Percentiles rank a stretch among this genome's conserved stretches.
Evolutionary conservation across 2,329 filamentous ascomycete genomes (phyloP).

Genomic region (Aspergillus nomiae): DNA sequence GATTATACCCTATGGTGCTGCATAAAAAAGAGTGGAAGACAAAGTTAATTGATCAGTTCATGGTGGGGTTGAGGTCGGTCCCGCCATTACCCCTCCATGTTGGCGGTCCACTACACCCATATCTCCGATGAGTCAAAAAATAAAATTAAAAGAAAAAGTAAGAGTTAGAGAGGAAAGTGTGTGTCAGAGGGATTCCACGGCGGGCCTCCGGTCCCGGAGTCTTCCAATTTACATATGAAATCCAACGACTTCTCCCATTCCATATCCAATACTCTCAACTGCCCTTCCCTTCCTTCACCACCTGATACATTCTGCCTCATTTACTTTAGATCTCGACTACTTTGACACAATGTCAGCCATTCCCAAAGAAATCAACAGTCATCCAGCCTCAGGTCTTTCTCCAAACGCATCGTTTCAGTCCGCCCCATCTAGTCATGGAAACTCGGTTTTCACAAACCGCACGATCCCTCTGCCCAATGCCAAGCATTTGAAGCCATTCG

Average conservation of each 20-base stretch:
- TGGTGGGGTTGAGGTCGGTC: background rate
- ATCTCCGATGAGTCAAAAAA: background rate
- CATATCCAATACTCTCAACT: background rate
- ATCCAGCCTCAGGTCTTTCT: conserved; percentile 51
- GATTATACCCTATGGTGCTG: background rate
- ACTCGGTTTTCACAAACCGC: conserved; percentile 44
- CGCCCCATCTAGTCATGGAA: conserved; percentile 65
- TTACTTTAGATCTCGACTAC: background rate
- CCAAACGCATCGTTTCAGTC: conserved; percentile 76
- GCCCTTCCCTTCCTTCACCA: background rate
- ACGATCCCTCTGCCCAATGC: conserved; percentile 47
- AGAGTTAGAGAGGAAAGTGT: background rate
- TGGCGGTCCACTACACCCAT: background rate
- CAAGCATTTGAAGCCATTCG: conserved; percentile 92
- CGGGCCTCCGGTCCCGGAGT: conserved; percentile 17
- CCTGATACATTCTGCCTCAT: background rate
- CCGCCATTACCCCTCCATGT: conserved; percentile 5
- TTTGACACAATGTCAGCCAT: conserved; percentile 24
- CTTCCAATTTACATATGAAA: background rate
- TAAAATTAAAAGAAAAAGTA: background rate
- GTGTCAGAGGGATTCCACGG: background rate
- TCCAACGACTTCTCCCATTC: background rate
- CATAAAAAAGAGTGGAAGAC: background rate
- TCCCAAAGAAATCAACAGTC: conserved; percentile 38
- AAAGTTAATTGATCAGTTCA: background rate